Conservation (phyloP, 441 rosid species). For the Gossypium schwendimanii region DNA sequence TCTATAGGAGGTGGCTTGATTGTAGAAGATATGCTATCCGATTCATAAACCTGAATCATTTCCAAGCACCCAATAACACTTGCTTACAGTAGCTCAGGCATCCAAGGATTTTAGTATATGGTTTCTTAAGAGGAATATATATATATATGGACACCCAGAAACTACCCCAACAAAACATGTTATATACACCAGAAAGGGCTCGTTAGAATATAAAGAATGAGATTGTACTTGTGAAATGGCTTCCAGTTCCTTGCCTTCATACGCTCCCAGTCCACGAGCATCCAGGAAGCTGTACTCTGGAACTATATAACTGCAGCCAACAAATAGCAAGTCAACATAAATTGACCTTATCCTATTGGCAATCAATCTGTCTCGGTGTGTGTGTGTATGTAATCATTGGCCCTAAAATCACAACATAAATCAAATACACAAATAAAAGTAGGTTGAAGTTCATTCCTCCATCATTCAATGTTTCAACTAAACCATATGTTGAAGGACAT, state of each 20-base stretch:
- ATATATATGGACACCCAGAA: neutral
- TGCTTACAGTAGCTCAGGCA: neutral
- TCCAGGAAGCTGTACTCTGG: constrained; percentile 90
- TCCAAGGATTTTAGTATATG: neutral
- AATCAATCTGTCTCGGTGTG: neutral
- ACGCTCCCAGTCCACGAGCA: constrained; percentile 94
- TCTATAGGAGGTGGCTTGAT: constrained; percentile 81
- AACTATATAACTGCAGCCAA: constrained; percentile 61
- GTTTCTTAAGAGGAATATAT: neutral
- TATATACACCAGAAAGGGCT: neutral
- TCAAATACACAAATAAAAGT: neutral
- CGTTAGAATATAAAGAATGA: neutral
- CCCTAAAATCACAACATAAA: neutral
- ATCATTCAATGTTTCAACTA: neutral
- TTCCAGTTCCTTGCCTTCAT: constrained; percentile 76
- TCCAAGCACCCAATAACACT: neutral
- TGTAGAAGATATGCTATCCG: constrained; percentile 64
- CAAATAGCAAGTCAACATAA: neutral
- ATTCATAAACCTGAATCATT: constrained; percentile 58
- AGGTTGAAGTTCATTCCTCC: neutral
- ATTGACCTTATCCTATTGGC: neutral
- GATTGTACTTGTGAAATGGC: constrained; percentile 59
- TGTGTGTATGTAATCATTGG: neutral
- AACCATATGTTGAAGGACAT: neutral
- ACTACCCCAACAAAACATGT: neutral